Base-by-base conservation (phyloP, 2,329 filamentous ascomycete genomes). In the Microdochium paspali region DNA sequence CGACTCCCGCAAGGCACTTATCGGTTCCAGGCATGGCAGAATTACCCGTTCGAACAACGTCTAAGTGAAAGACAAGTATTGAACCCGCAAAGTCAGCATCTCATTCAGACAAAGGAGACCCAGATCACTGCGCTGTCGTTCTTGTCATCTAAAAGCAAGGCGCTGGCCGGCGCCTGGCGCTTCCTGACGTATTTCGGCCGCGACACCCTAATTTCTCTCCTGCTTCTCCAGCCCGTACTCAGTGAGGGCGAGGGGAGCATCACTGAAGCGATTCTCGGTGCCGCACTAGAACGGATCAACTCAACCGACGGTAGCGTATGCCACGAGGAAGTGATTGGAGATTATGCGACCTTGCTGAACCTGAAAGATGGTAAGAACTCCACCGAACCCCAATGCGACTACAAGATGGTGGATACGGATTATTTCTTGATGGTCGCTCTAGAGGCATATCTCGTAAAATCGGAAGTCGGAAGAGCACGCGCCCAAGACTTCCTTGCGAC, bases 101-200 rank as follows among this genome's bases (percentile, higher is more conserved):
- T 83, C 3, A 70, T 76, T 24, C 50, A 61, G 0, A 60, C 76
- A 42, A 62, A 72, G 25, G 61, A 68, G 0, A 70, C 69, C 35
- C 68, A 77, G 47, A 69, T 72, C 1, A 67, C 66, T 1, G 77
- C 79, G 0, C 61, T 84, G 0, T 77, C 79, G 0, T 85, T 85
- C 60, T 64, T 85, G 3, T 84, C 81, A 0, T 85, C 83, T 52
- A 76, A 69, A 0, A 66, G 77, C 28, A 85, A 84, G 53, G 65
- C 84, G 0, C 66, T 82, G 2, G 80, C 82, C 1, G 80, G 80
- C 10, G 79, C 77, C 3, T 85, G 80, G 81, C 66, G 79, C 1
- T 85, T 84, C 53, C 60, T 85, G 42, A 84, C 80, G 0, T 85
- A 84, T 55, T 84, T 85, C 61, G 80, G 80, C 1, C 72, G 80